These are phyloP conservation scores for Nothophoma quercina DNA, from an alignment of 2,329 filamentous ascomycete species.

Conservation along the genomic window DNA sequence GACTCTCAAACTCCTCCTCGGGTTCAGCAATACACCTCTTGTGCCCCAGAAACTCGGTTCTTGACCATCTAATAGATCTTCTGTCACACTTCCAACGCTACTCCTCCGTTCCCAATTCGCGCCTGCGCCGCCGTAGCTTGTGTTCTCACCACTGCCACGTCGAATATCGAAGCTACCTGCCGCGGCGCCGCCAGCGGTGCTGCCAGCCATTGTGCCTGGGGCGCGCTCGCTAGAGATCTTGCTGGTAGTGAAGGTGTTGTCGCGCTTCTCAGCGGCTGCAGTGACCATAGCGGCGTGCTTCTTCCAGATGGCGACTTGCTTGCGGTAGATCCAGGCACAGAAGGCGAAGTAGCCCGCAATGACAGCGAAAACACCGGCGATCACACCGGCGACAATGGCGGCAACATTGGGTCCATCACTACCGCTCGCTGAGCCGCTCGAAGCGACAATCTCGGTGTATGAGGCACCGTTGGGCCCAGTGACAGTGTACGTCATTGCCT, in stretches of 20 bases:
- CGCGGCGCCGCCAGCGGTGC: constrained; percentile 25
- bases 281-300: constrained; percentile 71
- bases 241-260: constrained; percentile 34
- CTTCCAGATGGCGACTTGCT: constrained; percentile 74
- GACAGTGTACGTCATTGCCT: constrained; percentile 72
- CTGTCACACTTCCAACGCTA: constrained; percentile 59
- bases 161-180: constrained; percentile 31
- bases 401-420: constrained; percentile 56
- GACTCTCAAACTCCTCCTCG: constrained; percentile 71
- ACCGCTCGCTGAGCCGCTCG: constrained; percentile 29
- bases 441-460: constrained; percentile 48
- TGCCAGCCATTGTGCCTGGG: constrained; percentile 23
- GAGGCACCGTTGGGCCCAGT: constrained; percentile 53
- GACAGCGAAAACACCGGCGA: constrained; percentile 71
- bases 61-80: constrained; percentile 67
- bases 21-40: constrained; percentile 69
- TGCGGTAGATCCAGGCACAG: constrained; percentile 76
- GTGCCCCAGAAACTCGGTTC: constrained; percentile 74
- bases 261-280: constrained; percentile 57
- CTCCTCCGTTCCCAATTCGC: constrained; percentile 45
- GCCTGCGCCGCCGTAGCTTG: constrained; percentile 28
- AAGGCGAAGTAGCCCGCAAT: constrained; percentile 72
- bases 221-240: constrained; percentile 38
- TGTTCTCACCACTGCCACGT: constrained; percentile 22
- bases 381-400: constrained; percentile 64